Base-by-base conservation (phyloP, 2,329 filamentous ascomycete genomes). In the Colletotrichum magnum region DNA sequence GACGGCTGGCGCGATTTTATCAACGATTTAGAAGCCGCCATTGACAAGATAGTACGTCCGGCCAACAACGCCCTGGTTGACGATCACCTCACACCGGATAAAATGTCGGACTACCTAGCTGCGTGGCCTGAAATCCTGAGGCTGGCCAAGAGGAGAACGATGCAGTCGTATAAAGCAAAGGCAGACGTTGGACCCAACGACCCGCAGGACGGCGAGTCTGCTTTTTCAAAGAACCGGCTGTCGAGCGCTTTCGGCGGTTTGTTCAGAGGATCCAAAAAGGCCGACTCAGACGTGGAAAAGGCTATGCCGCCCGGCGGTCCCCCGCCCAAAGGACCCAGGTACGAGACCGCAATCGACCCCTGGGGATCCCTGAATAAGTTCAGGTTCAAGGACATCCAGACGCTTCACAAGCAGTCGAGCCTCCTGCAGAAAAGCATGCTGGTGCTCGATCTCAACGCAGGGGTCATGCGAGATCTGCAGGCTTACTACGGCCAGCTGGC, bases 1-100 rank as follows among this genome's bases (percentile, higher is more conserved):
- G 64, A 68, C 2, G 41, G 52, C 32, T 68, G 58, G 52, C 41
- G 58, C 4, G 32, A 62, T 5, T 68, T 57, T 2, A 63, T 68
- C 10, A 62, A 68, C 15, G 64, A 68, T 2, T 32, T 57, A 0
- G 58, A 63, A 3, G 7, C 32, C 0, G 26, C 43, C 0, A 43
- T 64, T 0, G 12, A 53, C 0, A 13, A 18, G 0, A 51, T 51
- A 1, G 18, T 24, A 4, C 24, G 10, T 0, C 61, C 61, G 1
- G 53, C 53, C 2, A 58, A 5, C 0, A 43, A 7, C 5, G 61
- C 61, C 2, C 3, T 10, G 3, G 32, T 64, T 0, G 61, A 64
- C 3, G 61, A 64, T 6, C 52, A 50, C 16, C 24, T 58, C 32
- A 5, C 45, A 5, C 10, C 16, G 15, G 39, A 18, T n/a, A 43